Base-by-base conservation (phyloP, 225 moss, liverwort and hornwort genomes). In the Anthoceros angustus region DNA sequence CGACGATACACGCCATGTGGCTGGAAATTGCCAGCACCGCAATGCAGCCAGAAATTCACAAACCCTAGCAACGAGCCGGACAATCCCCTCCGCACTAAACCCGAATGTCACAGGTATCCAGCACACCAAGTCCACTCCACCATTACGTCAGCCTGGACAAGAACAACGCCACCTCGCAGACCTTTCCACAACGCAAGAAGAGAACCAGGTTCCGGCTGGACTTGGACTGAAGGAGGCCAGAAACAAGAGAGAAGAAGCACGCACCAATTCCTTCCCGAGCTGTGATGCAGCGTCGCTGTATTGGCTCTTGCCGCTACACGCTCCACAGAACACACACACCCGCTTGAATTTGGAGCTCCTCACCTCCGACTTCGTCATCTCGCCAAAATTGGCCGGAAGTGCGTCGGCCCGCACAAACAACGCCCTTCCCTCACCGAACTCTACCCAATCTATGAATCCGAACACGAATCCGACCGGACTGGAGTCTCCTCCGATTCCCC, bases 301-400 rank as follows among this genome's bases (percentile, higher is more conserved):
- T 11, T 55, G 55, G 14, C 55, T 55, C n/a, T 55, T 15, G 55
- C 55, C 55, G 23, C 55, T 55, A 11, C 55, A 55, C 5, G 55
- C 55, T 23, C 55, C 55, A 23, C 55, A 55, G 55, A 55, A 55
- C n/a, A 55, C 55, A 23, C 55, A 55, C 55, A 55, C 55, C 55
- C 55, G 55, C 55, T 55, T 55, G 14, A 55, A 55, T 55, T 55
- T 55, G 55, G 55, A 55, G 55, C 4, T 55, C 16, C 12, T 46
- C 12, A 46, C 16, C 45, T 16, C 45, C 10, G 11, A 11, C 16
- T 8, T 55, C n/a, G 55, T 55, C 55, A 55, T 55, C 55, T 55
- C 23, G 18, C n/a, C 55, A 15, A 15, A 55, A 15, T 20, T 15
- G 55, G 18, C 14, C 55, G 14, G 46, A 12, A 12, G 14, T 12